Evolutionary conservation across 2,329 filamentous ascomycete genomes (phyloP), one percentile per base, ranked within the genome.

Genomic region (Pseudocercospora fijiensis): DNA sequence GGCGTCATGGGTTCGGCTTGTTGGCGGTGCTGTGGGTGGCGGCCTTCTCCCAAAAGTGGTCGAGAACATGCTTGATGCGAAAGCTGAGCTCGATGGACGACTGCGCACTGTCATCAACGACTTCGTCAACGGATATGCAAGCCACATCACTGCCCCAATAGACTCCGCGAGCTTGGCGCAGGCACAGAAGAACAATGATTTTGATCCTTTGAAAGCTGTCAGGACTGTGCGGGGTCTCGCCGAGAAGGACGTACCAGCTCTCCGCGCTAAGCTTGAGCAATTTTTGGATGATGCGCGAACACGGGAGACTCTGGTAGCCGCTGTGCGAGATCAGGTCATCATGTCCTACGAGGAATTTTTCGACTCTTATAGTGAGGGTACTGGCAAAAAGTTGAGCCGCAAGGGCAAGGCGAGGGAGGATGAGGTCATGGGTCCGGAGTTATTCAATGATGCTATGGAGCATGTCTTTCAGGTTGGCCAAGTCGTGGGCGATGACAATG

Each of bases 31-130:
- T 33, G 69, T 75, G 2, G 75, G 70, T 6, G 74, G 74, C 45
- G 81, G 83, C 9, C 81, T 89, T 2, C 77, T 89, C 28, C 87
- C 87, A 0, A 85, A 85, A 52, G 87, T 90, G 2, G 85, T 90
- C 0, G 86, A 89, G 72, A 89, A 89, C 72, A 89, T 90, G 87
- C 81, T 89, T 16, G 87, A 90, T 71, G 87, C 87, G 20, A 89
- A 89, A 76, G 86, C 85, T 10, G 87, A 90, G 73, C 80, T 90
- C 0, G 87, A 90, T 68, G 85, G 84, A 0, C 79, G 84, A 7
- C 78, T 90, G 7, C 78, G 87, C 45, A 84, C 82, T 5, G 85
- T 86, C 1, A 89, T 90, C 73, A 88, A 86, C 62, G 85, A 88
- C 64, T 88, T 90, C 67, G 88, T 86, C n/a, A 81, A 80, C 55